Conservation (phyloP, 768 basidiomycete genomes). For the Calocybe cyanea region DNA sequence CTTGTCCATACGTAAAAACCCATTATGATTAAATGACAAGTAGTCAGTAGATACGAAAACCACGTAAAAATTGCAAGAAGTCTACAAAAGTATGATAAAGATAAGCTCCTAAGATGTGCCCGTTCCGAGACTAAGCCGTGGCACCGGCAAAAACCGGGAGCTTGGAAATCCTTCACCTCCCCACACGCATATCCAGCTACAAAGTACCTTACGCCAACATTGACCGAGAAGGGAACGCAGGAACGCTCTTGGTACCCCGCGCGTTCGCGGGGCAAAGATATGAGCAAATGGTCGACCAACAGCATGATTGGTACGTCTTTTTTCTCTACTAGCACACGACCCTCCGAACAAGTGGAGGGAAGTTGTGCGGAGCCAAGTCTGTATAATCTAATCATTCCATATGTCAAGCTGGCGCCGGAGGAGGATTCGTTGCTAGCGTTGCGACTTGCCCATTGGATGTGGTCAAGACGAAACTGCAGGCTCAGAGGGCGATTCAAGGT, state of each 20-base stretch:
- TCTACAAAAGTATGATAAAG: too few species aligned
- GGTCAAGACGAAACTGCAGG: constrained; percentile 95
- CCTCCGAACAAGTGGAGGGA: too few species aligned
- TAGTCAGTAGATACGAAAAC: too few species aligned
- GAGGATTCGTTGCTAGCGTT: constrained; percentile 88
- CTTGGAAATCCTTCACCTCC: too few species aligned
- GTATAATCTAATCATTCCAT: constrained; percentile 11
- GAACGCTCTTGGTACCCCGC: constrained; percentile 34
- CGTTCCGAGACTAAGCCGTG: too few species aligned
- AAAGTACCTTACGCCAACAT: constrained; percentile 7
- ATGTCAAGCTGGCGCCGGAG: constrained; percentile 82
- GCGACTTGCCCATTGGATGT: constrained; percentile 98
- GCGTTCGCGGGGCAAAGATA: constrained; percentile 63
- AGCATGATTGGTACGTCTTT: constrained; percentile 72
- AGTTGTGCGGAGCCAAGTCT: not conserved
- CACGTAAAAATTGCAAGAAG: too few species aligned
- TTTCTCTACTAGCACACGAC: constrained; percentile 9
- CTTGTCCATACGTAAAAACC: too few species aligned
- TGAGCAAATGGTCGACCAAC: constrained; percentile 73
- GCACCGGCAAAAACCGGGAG: too few species aligned
- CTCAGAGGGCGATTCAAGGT: constrained; percentile 72
- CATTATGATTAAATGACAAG: too few species aligned
- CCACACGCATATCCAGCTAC: too few species aligned
- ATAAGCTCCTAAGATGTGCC: too few species aligned
- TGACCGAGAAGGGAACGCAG: constrained; percentile 11